Conservation (phyloP, 129 eudicot genomes). For the Flaveria trinervia region DNA sequence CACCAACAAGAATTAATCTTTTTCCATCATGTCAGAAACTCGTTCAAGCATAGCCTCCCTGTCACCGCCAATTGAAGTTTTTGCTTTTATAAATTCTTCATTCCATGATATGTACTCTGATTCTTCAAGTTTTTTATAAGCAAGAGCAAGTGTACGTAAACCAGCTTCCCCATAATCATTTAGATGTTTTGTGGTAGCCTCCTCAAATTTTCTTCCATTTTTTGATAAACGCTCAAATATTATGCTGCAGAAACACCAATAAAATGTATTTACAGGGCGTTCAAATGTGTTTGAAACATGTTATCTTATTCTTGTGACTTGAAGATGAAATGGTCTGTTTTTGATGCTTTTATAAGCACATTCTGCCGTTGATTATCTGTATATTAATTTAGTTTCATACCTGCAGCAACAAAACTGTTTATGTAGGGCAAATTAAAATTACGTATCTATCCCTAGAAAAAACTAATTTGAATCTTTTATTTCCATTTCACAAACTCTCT, state of each 20-base stretch:
- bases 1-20: constrained; percentile 90
- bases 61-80: constrained; percentile 81
- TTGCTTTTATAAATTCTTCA: constrained; percentile 83
- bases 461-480: background rate
- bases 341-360: background rate
- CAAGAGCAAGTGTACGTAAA: constrained; percentile 86
- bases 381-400: background rate
- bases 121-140: constrained; percentile 75
- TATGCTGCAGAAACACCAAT: constrained; percentile 54
- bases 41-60: constrained; percentile 83
- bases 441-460: background rate
- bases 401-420: background rate
- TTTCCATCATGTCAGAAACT: constrained; percentile 81
- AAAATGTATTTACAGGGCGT: background rate
- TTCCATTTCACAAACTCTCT: background rate
- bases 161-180: constrained; percentile 97
- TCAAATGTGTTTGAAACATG: background rate
- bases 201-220: constrained; percentile 71
- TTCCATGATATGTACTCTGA: constrained; percentile 79
- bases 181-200: constrained; percentile 77
- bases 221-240: constrained; percentile 82
- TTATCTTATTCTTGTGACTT: background rate
- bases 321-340: background rate
- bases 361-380: background rate
- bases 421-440: background rate